Conservation (phyloP, 306 rosid species). For the Leucaena leucocephala region DNA sequence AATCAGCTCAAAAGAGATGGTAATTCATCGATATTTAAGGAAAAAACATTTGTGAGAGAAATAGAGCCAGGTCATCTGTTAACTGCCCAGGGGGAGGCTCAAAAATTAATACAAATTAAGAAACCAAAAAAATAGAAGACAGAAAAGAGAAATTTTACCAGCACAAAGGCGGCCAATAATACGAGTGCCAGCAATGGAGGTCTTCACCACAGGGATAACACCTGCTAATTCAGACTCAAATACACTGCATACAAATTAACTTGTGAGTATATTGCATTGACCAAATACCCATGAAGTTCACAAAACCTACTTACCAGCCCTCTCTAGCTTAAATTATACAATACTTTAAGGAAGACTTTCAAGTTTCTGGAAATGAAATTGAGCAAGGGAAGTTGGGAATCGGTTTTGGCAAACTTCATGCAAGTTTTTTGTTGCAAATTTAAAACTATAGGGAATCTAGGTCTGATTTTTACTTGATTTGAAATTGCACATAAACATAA, state of each 20-base stretch:
- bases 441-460: background rate
- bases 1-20: slow-evolving; percentile 7
- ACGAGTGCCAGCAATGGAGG: slow-evolving; percentile 87
- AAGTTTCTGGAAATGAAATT: background rate
- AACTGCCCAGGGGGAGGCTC: background rate
- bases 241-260: slow-evolving; percentile 46
- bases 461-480: slow-evolving; percentile 1
- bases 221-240: slow-evolving; percentile 82
- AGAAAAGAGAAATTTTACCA: slow-evolving; percentile 48
- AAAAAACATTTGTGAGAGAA: background rate
- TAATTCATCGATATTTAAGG: background rate
- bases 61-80: slow-evolving; percentile 11
- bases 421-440: background rate
- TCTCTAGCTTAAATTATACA: background rate
- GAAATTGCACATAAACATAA: background rate
- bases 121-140: background rate
- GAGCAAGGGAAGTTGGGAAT: background rate
- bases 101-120: background rate
- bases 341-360: background rate
- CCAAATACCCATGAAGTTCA: background rate
- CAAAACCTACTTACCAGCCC: background rate
- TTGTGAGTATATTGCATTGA: background rate
- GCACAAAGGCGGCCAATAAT: slow-evolving; percentile 94
- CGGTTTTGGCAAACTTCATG: background rate
- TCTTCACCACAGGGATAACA: slow-evolving; percentile 82